A percentile compares a stretch with the other conserved stretches of the same genome.
These are phyloP conservation scores for Globisporangium camurandrum DNA, from an alignment of 352 stramenopile genomes.

Conservation along the genomic window DNA sequence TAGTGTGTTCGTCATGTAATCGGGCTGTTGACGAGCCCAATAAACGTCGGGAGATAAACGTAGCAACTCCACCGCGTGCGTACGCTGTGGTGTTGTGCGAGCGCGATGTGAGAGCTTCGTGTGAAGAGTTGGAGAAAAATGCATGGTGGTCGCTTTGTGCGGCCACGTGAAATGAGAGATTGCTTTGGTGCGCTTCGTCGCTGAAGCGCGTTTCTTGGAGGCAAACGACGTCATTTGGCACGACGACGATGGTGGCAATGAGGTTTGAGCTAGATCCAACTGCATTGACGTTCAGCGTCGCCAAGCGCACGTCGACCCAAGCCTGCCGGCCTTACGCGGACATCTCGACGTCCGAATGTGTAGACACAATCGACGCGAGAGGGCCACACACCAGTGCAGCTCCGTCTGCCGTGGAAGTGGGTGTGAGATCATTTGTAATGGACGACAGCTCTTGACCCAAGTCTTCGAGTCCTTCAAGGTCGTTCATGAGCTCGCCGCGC, in stretches of 20 bases:
- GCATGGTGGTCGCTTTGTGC: not conserved
- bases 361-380: not conserved
- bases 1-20: not conserved
- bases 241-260: not conserved
- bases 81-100: not conserved
- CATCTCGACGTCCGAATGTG: not conserved
- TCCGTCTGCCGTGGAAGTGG: not conserved
- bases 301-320: not conserved
- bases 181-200: not conserved
- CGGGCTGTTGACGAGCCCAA: not conserved
- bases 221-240: not conserved
- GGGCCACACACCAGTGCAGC: not conserved
- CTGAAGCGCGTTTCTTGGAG: not conserved
- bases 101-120: not conserved
- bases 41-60: not conserved
- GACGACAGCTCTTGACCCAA: too few species aligned
- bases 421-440: constrained; percentile 1
- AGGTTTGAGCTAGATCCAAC: not conserved
- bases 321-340: not conserved
- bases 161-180: not conserved
- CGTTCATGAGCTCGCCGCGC: too few species aligned
- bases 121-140: too few species aligned
- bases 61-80: not conserved
- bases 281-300: not conserved
- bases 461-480: not conserved